A percentile compares a stretch with the other conserved stretches of the same genome.
Evolutionary conservation across 2,329 filamentous ascomycete species (phyloP).

Genomic region (Endothia cerciana): DNA sequence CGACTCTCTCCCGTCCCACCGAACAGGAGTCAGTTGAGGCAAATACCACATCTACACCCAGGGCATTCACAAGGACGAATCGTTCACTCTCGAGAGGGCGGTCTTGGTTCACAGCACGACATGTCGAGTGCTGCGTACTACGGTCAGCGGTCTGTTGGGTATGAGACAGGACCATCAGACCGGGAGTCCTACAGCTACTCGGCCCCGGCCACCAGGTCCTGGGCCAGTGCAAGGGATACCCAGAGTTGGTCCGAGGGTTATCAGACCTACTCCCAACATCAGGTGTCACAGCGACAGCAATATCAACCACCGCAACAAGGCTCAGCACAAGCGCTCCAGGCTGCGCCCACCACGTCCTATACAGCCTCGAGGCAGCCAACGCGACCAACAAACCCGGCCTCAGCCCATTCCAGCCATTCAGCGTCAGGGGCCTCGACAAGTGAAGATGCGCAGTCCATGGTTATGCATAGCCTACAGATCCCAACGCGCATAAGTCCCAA

Average conservation of each 20-base stretch:
- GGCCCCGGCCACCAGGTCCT: slow-evolving; percentile 22
- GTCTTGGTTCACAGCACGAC: slow-evolving; percentile 14
- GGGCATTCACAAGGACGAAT: slow-evolving; percentile 1
- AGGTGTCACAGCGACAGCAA: slow-evolving; percentile 19
- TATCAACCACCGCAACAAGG: slow-evolving; percentile 20
- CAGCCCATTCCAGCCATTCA: slow-evolving; percentile 37
- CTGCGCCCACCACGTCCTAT: slow-evolving; percentile 15
- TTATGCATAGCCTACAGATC: slow-evolving; percentile 68
- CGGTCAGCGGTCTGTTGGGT: slow-evolving; percentile 27
- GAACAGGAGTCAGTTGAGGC: slow-evolving; percentile 19
- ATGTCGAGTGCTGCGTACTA: slow-evolving; percentile 29
- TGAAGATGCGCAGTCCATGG: slow-evolving; percentile 50
- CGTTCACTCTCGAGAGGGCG: slow-evolving; percentile 1
- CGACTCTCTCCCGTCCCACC: slow-evolving; percentile 23
- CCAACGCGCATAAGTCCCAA: slow-evolving; percentile 75
- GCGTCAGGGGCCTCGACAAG: slow-evolving; percentile 38
- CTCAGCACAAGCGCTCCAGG: slow-evolving; percentile 15
- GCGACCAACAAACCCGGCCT: slow-evolving; percentile 44
- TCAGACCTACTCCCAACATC: slow-evolving; percentile 19
- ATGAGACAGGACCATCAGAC: slow-evolving; percentile 20
- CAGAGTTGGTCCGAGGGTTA: slow-evolving; percentile 24
- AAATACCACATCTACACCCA: slow-evolving; percentile 6
- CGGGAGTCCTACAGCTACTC: slow-evolving; percentile 21
- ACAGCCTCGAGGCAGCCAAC: slow-evolving; percentile 40
- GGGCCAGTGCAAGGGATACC: slow-evolving; percentile 20